Conservation (phyloP, 805 yeast genomes). For the Suhomyces faveliae region DNA sequence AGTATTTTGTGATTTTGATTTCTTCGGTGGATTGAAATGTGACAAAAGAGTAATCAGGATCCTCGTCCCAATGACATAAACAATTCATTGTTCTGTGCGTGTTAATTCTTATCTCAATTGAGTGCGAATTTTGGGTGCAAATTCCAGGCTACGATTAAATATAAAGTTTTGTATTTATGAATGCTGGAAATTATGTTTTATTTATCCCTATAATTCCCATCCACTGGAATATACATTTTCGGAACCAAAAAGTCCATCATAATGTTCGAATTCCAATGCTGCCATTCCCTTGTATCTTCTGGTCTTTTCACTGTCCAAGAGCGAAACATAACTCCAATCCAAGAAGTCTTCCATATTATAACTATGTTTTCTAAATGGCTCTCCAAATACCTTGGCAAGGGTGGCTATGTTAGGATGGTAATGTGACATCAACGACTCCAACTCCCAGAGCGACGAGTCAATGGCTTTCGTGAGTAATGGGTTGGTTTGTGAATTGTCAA, state of each 20-base stretch:
- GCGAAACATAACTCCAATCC: constrained; percentile 79
- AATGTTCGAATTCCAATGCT: constrained; percentile 71
- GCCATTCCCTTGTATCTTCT: constrained; percentile 71
- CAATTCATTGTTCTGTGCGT: too few species aligned
- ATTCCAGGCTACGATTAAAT: too few species aligned
- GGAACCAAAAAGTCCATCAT: constrained; percentile 34
- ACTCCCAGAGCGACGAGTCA: constrained; percentile 88
- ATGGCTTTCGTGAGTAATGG: constrained; percentile 81
- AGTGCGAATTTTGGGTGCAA: too few species aligned
- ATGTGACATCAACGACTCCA: constrained; percentile 74
- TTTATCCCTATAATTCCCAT: constrained; percentile 27
- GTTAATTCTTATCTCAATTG: too few species aligned
- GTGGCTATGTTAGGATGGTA: constrained; percentile 96
- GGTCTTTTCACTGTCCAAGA: constrained; percentile 60
- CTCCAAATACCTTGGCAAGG: constrained; percentile 80
- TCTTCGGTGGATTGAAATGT: too few species aligned
- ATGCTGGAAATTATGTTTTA: not conserved
- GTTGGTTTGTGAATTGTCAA: constrained; percentile 57
- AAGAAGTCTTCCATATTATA: constrained; percentile 93
- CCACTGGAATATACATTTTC: constrained; percentile 24
- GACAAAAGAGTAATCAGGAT: too few species aligned
- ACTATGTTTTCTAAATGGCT: constrained; percentile 83
- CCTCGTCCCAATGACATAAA: too few species aligned
- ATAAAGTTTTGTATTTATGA: not conserved
- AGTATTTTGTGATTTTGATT: too few species aligned